phyloP scores from a whole-genome alignment of 2,329 filamentous ascomycete genomes.

The Colletotrichum paranaense region DNA sequence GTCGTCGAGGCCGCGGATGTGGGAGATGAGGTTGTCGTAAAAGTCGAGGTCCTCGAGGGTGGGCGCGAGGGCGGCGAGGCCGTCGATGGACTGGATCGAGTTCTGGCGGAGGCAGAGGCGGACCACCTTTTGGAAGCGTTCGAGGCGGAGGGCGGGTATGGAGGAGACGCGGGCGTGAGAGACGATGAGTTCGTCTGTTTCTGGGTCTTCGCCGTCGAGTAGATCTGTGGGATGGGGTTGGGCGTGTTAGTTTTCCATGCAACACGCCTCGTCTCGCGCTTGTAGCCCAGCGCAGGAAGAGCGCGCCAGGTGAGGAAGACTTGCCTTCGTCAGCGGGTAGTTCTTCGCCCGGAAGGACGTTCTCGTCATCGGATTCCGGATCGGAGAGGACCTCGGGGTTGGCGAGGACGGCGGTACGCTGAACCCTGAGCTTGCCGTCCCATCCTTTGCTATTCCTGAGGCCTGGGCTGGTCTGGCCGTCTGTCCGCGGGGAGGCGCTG shows the following conservation, averaged over 20 bases:
- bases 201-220: slow-evolving; percentile 68
- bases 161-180: slow-evolving; percentile 88
- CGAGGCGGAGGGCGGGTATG: slow-evolving; percentile 81
- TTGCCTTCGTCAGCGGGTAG: slow-evolving; percentile 86
- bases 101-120: slow-evolving; percentile 95
- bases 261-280: not conserved
- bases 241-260: slow-evolving; percentile 20
- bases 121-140: slow-evolving; percentile 81
- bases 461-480: slow-evolving; percentile 58
- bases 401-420: slow-evolving; percentile 73
- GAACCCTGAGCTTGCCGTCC: slow-evolving; percentile 85
- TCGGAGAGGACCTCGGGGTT: slow-evolving; percentile 89
- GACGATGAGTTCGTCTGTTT: slow-evolving; percentile 84
- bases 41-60: slow-evolving; percentile 88
- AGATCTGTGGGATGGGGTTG: slow-evolving; percentile 57
- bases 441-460: slow-evolving; percentile 76
- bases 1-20: slow-evolving; percentile 85
- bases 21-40: slow-evolving; percentile 94
- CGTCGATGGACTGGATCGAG: slow-evolving; percentile 82
- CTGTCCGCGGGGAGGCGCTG: slow-evolving; percentile 47
- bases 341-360: slow-evolving; percentile 76
- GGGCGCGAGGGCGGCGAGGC: slow-evolving; percentile 72
- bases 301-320: slow-evolving; percentile 25
- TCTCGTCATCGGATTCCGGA: slow-evolving; percentile 80
- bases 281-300: not conserved